Evolutionary conservation across 768 basidiomycete species (phyloP).

Genomic region (Clitopilus passeckerianus): DNA sequence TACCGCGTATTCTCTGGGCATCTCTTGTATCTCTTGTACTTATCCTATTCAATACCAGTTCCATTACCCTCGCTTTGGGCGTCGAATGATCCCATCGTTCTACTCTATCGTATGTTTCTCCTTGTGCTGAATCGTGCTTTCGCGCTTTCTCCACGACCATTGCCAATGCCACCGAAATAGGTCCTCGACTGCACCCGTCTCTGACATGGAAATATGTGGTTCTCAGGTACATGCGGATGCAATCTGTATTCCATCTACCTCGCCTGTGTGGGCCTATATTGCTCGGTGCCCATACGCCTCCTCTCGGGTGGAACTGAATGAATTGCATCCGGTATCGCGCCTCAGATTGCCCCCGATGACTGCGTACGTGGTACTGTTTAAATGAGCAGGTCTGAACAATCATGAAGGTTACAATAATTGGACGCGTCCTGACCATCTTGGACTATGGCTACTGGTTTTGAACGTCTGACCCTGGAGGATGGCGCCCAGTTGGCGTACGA

Average conservation of each 20-base stretch:
- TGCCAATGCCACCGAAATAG: not conserved
- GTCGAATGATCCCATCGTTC: not conserved
- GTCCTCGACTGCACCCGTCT: not conserved
- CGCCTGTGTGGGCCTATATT: not conserved
- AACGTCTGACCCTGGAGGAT: slow-evolving; percentile 27
- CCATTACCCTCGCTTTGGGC: not conserved
- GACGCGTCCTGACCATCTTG: not conserved
- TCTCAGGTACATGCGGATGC: not conserved
- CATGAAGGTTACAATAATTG: not conserved
- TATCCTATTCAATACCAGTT: not conserved
- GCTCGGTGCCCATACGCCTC: too few species aligned
- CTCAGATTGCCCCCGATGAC: too few species aligned
- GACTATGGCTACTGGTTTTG: slow-evolving; percentile 17
- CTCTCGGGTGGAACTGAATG: not conserved
- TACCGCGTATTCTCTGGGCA: not conserved
- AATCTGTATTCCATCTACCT: not conserved
- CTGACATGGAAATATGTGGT: not conserved
- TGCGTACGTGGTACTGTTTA: not conserved
- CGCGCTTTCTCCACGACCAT: not conserved
- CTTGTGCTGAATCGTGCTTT: not conserved
- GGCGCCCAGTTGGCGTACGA: slow-evolving; percentile 40
- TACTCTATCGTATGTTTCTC: not conserved
- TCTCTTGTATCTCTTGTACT: not conserved
- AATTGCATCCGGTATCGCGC: not conserved
- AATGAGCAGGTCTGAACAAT: not conserved